Base-by-base conservation (phyloP, 2,329 filamentous ascomycete species). In the Talaromyces sp. region DNA sequence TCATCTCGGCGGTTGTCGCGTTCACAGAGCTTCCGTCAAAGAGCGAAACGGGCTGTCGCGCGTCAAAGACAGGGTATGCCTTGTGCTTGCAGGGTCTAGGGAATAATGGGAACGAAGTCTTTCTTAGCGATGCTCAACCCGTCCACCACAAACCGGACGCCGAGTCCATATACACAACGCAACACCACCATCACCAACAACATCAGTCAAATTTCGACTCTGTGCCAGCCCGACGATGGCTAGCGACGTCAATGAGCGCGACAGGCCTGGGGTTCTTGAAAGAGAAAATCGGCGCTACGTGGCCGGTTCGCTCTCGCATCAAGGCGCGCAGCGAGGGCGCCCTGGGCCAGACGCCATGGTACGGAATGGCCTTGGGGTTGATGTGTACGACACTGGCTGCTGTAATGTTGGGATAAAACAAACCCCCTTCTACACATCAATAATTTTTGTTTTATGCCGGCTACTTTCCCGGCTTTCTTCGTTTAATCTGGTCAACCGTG, bases 341-440 rank as follows among this genome's bases (percentile, higher is more conserved):
- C 17, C 65, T 76, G 2, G 74, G 74, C 26, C 73, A 75, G 60
- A 71, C 74, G 1, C 74, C 74, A 32, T 76, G 74, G 74, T 75
- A 75, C 58, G 74, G 74, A 35, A 75, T 75, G 72, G 74, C 72
- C 6, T 74, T 76, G 52, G 74, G 74, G 50, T 60, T 76, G 61
- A 74, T 72, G 26, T 75, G 70, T 57, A 76, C 74, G 46, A 70
- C 73, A 8, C 59, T 75, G 48, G 70, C 74, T 21, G 74, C 74
- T 8, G 69, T 75, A 46, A 75, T 74, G 72, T 61, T 76, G 54
- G 74, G 74, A 31, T 76, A 64, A 68, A 17, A 8, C 1, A 21
- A 27, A 8, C 1, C 24, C 4, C 41, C 8, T 19, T 11, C 8
- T 21, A 3, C 5, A 46, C n/a, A 41, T 43, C 12, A 9, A 27